A percentile compares a stretch with the other conserved stretches of the same genome.
Conservation (phyloP, 805 yeast genomes). For the Wickerhamomyces ciferrii region DNA sequence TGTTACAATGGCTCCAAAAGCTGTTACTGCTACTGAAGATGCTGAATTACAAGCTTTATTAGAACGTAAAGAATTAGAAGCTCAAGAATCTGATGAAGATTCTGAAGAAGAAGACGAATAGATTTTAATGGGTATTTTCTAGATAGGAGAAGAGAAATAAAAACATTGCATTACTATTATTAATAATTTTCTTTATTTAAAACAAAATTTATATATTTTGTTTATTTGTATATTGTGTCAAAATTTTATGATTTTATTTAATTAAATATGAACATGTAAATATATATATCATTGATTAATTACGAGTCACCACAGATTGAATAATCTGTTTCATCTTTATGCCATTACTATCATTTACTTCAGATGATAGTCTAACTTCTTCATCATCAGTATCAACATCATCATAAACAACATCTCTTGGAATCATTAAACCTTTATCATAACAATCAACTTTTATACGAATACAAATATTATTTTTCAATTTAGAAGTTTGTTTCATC, state of each 20-base stretch:
- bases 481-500: neutral
- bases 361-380: too few relatives aligned
- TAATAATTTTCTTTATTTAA: too few relatives aligned
- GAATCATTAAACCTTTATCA: neutral
- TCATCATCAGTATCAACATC: neutral
- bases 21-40: constrained; percentile 97
- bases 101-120: constrained; percentile 41
- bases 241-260: neutral
- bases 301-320: too few relatives aligned
- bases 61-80: constrained; percentile 86
- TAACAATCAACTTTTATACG: neutral
- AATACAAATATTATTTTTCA: neutral
- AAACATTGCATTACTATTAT: neutral
- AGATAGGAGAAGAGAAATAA: too few relatives aligned
- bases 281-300: neutral
- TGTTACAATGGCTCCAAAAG: constrained; percentile 97
- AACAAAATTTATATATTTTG: too few relatives aligned
- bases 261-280: too few relatives aligned
- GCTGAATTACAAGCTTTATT: constrained; percentile 94
- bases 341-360: too few relatives aligned
- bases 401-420: neutral
- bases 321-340: too few relatives aligned
- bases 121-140: too few relatives aligned
- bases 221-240: neutral
- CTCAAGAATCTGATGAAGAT: constrained; percentile 78